These are phyloP conservation scores for Exophiala alcalophila DNA, from an alignment of 2,329 filamentous ascomycete genomes.

Conservation along the genomic window DNA sequence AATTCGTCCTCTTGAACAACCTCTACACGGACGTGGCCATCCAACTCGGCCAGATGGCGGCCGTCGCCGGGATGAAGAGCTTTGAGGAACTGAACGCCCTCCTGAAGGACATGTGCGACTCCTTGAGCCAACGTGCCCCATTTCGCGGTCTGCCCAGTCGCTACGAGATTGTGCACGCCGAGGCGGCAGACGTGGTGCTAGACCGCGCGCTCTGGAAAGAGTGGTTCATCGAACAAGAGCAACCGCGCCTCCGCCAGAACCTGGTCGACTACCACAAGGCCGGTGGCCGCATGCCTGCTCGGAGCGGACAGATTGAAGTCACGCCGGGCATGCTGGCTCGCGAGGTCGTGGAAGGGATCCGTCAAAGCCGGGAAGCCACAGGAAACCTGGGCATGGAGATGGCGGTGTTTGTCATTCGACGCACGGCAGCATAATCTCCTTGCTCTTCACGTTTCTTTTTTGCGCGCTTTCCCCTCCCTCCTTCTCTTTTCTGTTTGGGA, in stretches of 20 bases:
- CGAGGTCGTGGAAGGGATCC: conserved; percentile 59
- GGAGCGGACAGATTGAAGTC: conserved; percentile 42
- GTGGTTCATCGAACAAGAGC: conserved; percentile 65
- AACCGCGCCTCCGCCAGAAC: conserved; percentile 52
- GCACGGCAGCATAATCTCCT: conserved; percentile 27
- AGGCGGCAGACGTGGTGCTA: conserved; percentile 50
- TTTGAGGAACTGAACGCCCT: conserved; percentile 51
- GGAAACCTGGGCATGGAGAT: conserved; percentile 44
- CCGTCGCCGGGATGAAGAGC: conserved; percentile 54
- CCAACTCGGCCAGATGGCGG: conserved; percentile 53
- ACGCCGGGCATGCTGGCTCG: conserved; percentile 56
- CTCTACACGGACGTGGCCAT: conserved; percentile 57
- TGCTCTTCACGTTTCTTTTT: no score
- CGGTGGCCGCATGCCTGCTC: conserved; percentile 35
- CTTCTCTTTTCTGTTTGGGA: no score
- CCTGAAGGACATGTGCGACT: conserved; percentile 40
- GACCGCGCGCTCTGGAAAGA: conserved; percentile 58
- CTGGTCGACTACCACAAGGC: conserved; percentile 31
- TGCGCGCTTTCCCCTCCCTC: no score
- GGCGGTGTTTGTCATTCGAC: conserved; percentile 50
- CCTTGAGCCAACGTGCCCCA: conserved; percentile 34
- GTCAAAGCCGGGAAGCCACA: conserved; percentile 43
- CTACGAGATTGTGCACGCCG: conserved; percentile 50
- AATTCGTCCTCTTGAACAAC: conserved; percentile 57
- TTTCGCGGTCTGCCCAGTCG: conserved; percentile 36